phyloP scores from a whole-genome alignment of 345 rosid genomes.

The Cardiospermum halicacabum region DNA sequence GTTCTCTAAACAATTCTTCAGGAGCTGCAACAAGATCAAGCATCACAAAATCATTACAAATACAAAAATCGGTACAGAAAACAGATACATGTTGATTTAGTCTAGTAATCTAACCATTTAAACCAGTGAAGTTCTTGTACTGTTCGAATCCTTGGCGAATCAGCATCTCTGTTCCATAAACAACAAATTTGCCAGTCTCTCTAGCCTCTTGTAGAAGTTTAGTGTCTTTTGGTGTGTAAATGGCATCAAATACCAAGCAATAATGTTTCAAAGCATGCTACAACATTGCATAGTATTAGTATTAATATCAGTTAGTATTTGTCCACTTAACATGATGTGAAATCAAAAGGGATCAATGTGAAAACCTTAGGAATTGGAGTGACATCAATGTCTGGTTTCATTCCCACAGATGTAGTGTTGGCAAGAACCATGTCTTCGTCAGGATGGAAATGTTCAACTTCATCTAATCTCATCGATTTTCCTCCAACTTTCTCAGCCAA shows the following conservation, averaged over 20 bases:
- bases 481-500: conserved; percentile 42
- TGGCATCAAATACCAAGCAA: conserved; percentile 41
- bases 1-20: conserved; percentile 40
- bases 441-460: conserved; percentile 38
- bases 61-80: neutral
- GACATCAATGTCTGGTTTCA: conserved; percentile 32
- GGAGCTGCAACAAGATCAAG: conserved; percentile 30
- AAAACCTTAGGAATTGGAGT: conserved; percentile 38
- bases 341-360: neutral
- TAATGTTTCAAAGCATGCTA: conserved; percentile 37
- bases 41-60: neutral
- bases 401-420: conserved; percentile 44
- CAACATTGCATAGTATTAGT: neutral
- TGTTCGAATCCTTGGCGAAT: conserved; percentile 49
- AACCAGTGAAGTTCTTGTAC: conserved; percentile 49
- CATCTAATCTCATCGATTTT: conserved; percentile 32
- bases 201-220: conserved; percentile 34
- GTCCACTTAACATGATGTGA: neutral
- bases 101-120: conserved; percentile 34
- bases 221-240: conserved; percentile 46
- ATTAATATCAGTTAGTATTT: neutral
- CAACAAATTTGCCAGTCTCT: conserved; percentile 32
- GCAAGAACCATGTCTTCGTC: conserved; percentile 49
- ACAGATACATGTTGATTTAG: neutral
- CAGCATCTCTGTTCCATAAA: conserved; percentile 48